A percentile compares a stretch with the other conserved stretches of the same genome.
phyloP scores from a whole-genome alignment of 345 rosid genomes.

The Populus tremula region DNA sequence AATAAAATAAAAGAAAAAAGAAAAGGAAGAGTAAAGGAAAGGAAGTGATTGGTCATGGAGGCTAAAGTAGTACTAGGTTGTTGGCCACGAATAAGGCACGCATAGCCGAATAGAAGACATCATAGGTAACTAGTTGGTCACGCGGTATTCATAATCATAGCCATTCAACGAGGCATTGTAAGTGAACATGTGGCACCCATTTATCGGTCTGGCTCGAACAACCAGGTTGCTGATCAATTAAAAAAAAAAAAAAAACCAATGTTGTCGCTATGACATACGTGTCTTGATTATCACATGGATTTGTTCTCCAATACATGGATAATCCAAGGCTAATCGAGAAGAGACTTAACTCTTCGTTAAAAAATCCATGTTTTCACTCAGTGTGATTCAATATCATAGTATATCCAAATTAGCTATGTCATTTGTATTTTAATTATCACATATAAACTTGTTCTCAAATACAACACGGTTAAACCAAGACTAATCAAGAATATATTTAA shows the following conservation, averaged over 20 bases:
- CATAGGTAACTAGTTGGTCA: neutral
- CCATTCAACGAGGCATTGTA: neutral
- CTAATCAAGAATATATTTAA: no score
- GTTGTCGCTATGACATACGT: neutral
- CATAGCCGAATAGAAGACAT: neutral
- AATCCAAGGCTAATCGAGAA: no score
- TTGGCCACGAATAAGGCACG: conserved; percentile 38
- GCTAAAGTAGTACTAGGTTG: conserved; percentile 54
- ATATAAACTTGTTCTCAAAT: neutral
- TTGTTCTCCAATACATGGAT: no score
- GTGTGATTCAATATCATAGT: neutral
- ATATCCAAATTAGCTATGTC: no score
- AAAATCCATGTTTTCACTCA: neutral
- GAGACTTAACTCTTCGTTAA: no score
- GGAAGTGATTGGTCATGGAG: conserved; percentile 2
- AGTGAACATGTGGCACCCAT: neutral
- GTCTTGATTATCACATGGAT: no score
- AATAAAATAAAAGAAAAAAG: neutral
- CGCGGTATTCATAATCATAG: neutral
- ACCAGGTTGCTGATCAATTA: neutral
- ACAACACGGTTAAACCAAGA: no score
- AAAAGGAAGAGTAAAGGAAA: neutral
- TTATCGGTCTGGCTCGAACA: neutral
- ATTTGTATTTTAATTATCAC: no score
- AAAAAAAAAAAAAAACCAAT: neutral